Base-by-base conservation (phyloP, 352 stramenopile genomes). In the Lagenidium sp. region DNA sequence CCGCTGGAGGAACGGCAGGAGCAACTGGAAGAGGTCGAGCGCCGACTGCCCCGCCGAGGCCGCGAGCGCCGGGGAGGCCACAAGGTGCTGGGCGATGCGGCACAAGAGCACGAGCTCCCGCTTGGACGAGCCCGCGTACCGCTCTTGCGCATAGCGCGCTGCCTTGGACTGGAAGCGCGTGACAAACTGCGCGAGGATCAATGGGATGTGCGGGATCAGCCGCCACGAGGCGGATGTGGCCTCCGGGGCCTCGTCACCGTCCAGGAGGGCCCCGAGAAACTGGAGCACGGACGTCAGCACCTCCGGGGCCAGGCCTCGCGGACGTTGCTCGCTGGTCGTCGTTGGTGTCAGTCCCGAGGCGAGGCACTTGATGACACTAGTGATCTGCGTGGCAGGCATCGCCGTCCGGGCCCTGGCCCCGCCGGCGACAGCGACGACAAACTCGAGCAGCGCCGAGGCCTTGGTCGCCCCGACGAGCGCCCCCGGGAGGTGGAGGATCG, bases 31-130 rank as follows among this genome's bases (percentile, higher is more conserved):
- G n/a, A 94, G 58, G 36, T 91, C 72, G 36, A 85, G 61, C 6
- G 82, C 80, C 1, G 61, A 59, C 38, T 65, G 60, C 56, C 26
- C 63, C 40, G 36, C 63, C 25, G 49, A 65, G 1, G 56, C 37
- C n/a, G 69, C 63, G 1, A 50, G 40, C 12, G 48, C 47, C 0
- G 25, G 12, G 4, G 49, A 46, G 6, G 50, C 54, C 22, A 68
- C 64, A 10, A 94, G 55, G 29, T 90, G 70, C 6, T 69, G 44
- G 18, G 80, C 88, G 4, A 94, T 37, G 11, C 78, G 75, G 35
- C 82, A 94, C 11, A 94, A 41, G 41, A 94, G 88, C 4, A 58
- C 55, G 15, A 94, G 70, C 43, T 94, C 82, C 23, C 85, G 85
- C 22, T 73, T 75, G 15, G 82, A 89, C 23, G 82, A 92, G 3